These are phyloP conservation scores for Phytophthora chlamydospora DNA, from an alignment of 352 stramenopile species.

Conservation along the genomic window DNA sequence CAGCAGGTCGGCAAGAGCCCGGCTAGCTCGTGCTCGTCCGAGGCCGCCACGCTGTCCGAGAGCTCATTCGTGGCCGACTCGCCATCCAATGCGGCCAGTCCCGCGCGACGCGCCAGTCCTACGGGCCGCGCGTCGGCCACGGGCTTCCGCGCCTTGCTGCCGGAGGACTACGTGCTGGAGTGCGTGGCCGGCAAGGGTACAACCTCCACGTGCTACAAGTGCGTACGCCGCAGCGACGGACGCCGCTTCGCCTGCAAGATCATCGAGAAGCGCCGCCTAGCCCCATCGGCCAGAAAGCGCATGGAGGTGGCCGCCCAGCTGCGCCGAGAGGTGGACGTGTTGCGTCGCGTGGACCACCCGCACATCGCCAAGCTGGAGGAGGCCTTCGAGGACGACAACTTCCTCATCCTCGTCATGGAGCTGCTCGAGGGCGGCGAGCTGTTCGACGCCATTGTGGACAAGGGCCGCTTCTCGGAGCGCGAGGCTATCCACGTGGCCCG, in stretches of 20 bases:
- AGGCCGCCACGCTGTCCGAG: conserved; percentile 51
- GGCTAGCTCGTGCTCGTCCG: conserved; percentile 34
- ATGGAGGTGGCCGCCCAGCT: conserved; percentile 65
- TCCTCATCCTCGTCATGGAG: conserved; percentile 76
- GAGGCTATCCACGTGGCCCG: conserved; percentile 60
- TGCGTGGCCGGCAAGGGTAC: conserved; percentile 70
- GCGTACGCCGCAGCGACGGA: conserved; percentile 48
- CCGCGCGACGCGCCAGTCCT: conserved; percentile 17
- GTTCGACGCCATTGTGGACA: conserved; percentile 82
- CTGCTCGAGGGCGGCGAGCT: conserved; percentile 80
- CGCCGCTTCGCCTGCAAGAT: conserved; percentile 76
- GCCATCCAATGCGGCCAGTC: conserved; percentile 26
- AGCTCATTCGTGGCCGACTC: conserved; percentile 54
- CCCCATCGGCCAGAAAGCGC: conserved; percentile 50
- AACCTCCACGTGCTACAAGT: conserved; percentile 77
- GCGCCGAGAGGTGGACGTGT: conserved; percentile 68
- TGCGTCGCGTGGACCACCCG: conserved; percentile 64
- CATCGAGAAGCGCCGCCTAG: conserved; percentile 73
- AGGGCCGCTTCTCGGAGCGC: conserved; percentile 57
- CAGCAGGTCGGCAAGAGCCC: conserved; percentile 30
- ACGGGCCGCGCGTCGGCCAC: conserved; percentile 18
- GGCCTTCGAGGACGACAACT: conserved; percentile 71
- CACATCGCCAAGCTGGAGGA: conserved; percentile 76
- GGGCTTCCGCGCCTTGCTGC: conserved; percentile 48
- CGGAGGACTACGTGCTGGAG: conserved; percentile 56